Evolutionary conservation across 768 basidiomycete species (phyloP), one percentile per base, ranked within the genome.

Genomic region (Mycena albidolilacea): DNA sequence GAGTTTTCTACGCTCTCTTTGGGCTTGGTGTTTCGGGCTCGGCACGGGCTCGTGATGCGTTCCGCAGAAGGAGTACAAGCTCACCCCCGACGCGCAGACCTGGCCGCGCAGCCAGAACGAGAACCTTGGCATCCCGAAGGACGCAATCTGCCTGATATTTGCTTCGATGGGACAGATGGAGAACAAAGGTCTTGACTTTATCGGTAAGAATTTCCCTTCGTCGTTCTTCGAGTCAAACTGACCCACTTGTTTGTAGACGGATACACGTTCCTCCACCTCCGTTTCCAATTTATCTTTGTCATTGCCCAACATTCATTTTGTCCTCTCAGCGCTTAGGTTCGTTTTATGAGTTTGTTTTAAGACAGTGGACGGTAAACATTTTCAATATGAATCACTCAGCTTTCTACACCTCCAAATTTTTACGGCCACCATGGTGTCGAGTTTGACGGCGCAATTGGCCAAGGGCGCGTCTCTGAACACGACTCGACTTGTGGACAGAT

Each of bases 21-120:
- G 30, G 30, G 30, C 30, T 30, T 4, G 30, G 30, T 30, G 30
- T 30, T 30, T 30, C 4, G 30, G 30, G 30, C 30, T 30, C 30
- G 30, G 30, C 30, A 30, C 30, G 30, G 30, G 30, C 30, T 30
- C 30, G 30, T 30, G 30, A 30, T 30, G 30, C 30, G 30, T 30
- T 30, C 30, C 30, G 35, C 71, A 90, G 87, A 81, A 81, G 8
- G 84, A 85, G 11, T 92, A 85, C 77, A 88, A 89, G 79, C 76
- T 93, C 68, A 90, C 88, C 5, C 79, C 88, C 44, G 90, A 92
- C 77, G 91, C 90, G 4, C 92, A 94, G 83, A 88, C 91, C 70
- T 93, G 91, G 90, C 91, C 91, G 1, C 88, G 90, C 60, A 77
- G 82, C 14, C 82, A 89, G 73, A 92, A 93, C 82, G 77, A 81